Evolutionary conservation across 2,329 filamentous ascomycete species (phyloP).

Genomic region (Apiospora kogelbergensis): DNA sequence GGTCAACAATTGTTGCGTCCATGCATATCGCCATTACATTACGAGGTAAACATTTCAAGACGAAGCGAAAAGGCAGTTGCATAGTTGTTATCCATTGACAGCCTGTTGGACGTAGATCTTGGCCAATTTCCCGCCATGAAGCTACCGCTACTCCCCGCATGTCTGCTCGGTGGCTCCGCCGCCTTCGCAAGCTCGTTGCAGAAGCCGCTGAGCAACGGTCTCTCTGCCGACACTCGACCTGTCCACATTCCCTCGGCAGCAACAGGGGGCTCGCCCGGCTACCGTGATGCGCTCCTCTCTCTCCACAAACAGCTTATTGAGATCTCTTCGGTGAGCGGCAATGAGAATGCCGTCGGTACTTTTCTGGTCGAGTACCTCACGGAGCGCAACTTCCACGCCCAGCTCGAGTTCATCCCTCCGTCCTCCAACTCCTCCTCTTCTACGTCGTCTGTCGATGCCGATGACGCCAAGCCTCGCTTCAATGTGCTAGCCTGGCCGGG

Average conservation of each 20-base stretch:
- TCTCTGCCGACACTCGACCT: background rate
- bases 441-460: background rate
- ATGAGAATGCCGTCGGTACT: slow-evolving; percentile 67
- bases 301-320: slow-evolving; percentile 76
- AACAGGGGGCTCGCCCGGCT: slow-evolving; percentile 19
- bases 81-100: background rate
- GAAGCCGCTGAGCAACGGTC: slow-evolving; percentile 13
- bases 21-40: background rate
- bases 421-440: slow-evolving; percentile 11
- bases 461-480: slow-evolving; percentile 48
- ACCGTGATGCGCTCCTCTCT: slow-evolving; percentile 58
- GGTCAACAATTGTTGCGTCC: background rate
- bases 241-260: background rate
- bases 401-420: slow-evolving; percentile 42
- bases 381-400: slow-evolving; percentile 41
- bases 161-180: slow-evolving; percentile 17
- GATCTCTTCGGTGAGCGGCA: slow-evolving; percentile 68
- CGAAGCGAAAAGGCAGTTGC: background rate
- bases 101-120: background rate
- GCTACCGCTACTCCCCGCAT: slow-evolving; percentile 13
- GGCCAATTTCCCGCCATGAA: slow-evolving; percentile 15
- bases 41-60: background rate
- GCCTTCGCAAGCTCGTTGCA: slow-evolving; percentile 12
- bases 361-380: slow-evolving; percentile 69
- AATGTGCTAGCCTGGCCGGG: slow-evolving; percentile 74